Conservation (phyloP, 177 flowering plant species). For the Vitis hybrid region DNA sequence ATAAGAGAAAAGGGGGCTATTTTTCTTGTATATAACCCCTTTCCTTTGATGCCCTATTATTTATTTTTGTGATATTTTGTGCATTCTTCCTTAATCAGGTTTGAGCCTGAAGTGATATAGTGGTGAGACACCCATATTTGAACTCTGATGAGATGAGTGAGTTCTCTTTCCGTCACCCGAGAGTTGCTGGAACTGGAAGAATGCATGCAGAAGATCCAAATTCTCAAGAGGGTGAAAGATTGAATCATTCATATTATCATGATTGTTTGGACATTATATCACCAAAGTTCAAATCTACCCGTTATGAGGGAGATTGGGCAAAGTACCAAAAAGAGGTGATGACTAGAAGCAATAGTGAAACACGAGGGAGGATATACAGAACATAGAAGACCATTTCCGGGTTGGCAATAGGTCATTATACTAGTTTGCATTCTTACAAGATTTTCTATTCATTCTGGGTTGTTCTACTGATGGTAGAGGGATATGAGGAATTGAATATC, state of each 20-base stretch:
- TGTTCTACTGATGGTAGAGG: neutral
- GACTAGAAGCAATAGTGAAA: neutral
- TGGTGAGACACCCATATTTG: slow-evolving; percentile 3
- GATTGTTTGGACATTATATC: neutral
- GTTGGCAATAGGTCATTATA: neutral
- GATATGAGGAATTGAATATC: neutral
- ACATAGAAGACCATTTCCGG: neutral
- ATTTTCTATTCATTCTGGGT: neutral
- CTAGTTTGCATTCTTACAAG: neutral
- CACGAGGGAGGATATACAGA: neutral
- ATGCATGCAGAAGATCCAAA: neutral
- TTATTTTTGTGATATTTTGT: neutral
- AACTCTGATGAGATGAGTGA: neutral
- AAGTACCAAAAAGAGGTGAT: neutral
- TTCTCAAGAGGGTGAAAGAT: neutral
- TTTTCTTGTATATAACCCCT: slow-evolving; percentile 1
- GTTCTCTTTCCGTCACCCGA: neutral
- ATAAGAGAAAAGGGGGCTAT: neutral
- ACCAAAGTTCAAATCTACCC: neutral
- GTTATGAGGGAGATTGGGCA: neutral
- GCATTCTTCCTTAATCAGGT: neutral
- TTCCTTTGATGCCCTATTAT: slow-evolving; percentile 1
- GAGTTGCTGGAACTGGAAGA: neutral
- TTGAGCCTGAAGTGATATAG: neutral
- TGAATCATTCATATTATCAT: neutral